phyloP scores from a whole-genome alignment of 2,329 filamentous ascomycete species.

The Trichophyton simii region DNA sequence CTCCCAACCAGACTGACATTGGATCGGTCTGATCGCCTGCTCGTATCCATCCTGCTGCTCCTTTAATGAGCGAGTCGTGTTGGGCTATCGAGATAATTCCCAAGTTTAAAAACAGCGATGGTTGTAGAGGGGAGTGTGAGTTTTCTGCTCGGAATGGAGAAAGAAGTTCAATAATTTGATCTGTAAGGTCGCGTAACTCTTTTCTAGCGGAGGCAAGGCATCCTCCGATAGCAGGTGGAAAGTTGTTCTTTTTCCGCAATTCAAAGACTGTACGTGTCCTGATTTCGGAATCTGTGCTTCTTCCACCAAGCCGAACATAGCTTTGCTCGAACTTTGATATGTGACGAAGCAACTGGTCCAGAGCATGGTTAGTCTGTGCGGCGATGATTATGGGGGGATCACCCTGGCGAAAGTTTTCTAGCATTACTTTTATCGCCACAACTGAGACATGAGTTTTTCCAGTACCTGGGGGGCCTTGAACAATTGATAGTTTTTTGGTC shows the following conservation, averaged over 20 bases:
- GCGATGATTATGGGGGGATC: slow-evolving; percentile 64
- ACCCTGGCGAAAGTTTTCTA: slow-evolving; percentile 43
- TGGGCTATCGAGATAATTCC: slow-evolving; percentile 53
- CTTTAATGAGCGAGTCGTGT: slow-evolving; percentile 45
- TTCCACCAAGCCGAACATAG: slow-evolving; percentile 56
- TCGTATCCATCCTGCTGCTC: slow-evolving; percentile 35
- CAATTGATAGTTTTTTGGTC: slow-evolving; percentile 56
- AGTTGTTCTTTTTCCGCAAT: slow-evolving; percentile 34
- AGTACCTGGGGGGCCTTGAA: slow-evolving; percentile 72
- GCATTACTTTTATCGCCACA: slow-evolving; percentile 52
- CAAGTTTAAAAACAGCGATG: slow-evolving; percentile 41
- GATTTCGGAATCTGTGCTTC: slow-evolving; percentile 54
- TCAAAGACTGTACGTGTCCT: slow-evolving; percentile 55
- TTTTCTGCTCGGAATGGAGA: slow-evolving; percentile 29
- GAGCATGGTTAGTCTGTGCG: slow-evolving; percentile 80
- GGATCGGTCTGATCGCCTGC: slow-evolving; percentile 21
- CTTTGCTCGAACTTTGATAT: slow-evolving; percentile 49
- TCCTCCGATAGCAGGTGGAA: slow-evolving; percentile 29
- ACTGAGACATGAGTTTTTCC: slow-evolving; percentile 77
- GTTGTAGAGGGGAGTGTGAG: slow-evolving; percentile 37
- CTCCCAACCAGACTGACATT: slow-evolving; percentile 47
- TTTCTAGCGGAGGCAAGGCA: slow-evolving; percentile 28
- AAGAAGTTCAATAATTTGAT: slow-evolving; percentile 32
- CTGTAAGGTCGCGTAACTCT: slow-evolving; percentile 33
- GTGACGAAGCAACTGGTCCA: slow-evolving; percentile 65